phyloP scores from a whole-genome alignment of 495 filamentous ascomycete genomes.

The Staphylotrichum longicolle region DNA sequence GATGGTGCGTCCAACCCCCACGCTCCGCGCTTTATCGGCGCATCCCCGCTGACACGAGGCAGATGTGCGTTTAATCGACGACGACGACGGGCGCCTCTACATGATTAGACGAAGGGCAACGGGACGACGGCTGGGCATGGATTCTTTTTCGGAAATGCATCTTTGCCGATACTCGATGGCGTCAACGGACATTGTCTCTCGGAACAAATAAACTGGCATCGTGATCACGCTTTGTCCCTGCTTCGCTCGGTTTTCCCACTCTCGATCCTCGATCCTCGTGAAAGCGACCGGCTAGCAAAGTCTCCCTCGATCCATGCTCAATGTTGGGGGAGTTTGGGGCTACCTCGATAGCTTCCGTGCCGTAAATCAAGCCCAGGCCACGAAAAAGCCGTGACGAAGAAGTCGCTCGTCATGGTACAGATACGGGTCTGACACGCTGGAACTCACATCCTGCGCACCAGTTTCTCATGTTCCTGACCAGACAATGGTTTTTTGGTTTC shows the following conservation, averaged over 20 bases:
- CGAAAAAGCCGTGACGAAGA: constrained; percentile 82
- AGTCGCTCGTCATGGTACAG: constrained; percentile 81
- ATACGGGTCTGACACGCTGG: constrained; percentile 82
- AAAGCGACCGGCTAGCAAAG: constrained; percentile 46
- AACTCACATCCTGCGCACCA: too few relatives aligned
- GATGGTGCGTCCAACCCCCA: constrained; percentile 26
- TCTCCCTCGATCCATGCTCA: constrained; percentile 47
- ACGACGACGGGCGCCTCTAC: constrained; percentile 24
- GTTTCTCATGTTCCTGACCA: too few relatives aligned
- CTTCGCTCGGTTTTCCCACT: not conserved
- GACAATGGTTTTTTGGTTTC: not conserved
- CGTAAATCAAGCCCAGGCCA: constrained; percentile 60
- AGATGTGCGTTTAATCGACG: constrained; percentile 28
- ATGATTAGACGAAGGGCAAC: constrained; percentile 26
- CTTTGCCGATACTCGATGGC: constrained; percentile 33
- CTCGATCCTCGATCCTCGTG: constrained; percentile 10
- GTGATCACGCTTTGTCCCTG: constrained; percentile 24
- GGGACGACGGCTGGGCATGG: constrained; percentile 32
- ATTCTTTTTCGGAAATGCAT: constrained; percentile 27
- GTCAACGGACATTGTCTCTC: constrained; percentile 40
- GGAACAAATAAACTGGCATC: constrained; percentile 37
- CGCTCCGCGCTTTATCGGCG: not conserved
- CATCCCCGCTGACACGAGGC: constrained; percentile 12
- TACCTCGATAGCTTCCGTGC: constrained; percentile 54
- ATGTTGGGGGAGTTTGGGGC: constrained; percentile 54